Evolutionary conservation across 495 filamentous ascomycete genomes (phyloP), one percentile per base, ranked within the genome.

Genomic region (Aspergillus steynii): DNA sequence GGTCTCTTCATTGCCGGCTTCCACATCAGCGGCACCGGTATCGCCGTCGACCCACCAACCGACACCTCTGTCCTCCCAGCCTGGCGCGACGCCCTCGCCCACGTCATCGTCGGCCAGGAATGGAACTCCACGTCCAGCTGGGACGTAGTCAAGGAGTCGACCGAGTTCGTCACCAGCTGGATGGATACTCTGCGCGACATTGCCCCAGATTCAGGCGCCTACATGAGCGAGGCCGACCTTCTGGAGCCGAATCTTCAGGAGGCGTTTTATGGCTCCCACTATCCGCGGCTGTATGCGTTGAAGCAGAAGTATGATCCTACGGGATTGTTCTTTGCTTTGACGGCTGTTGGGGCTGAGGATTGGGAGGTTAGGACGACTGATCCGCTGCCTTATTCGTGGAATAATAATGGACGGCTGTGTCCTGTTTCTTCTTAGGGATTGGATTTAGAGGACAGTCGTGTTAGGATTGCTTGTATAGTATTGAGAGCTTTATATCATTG

Each of bases 191-290:
- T 83, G 79, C 79, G 83, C 28, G 72, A 74, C 25, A 68, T 78
- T 9, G 74, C 67, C 32, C 73, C 73, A 2, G 63, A 71, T 5
- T 62, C 73, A 0, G 73, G 72, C 25, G 72, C 71, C 0, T 76
- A 76, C 58, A 78, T 78, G 74, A 71, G 71, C 46, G 75, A 78
- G 64, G 68, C 65, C n/a, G 84, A 89, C 65, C 70, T 85, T 8
- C 75, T 83, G 47, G 86, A 90, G 68, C 86, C 86, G 0, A 69
- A 86, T 51, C 89, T 83, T 70, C 83, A 86, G 51, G 71, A 80
- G 61, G 81, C 83, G 0, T 91, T 87, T 69, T 91, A 82, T 47
- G 88, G 85, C 0, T 54, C 46, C 29, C 75, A 85, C 51, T 89
- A 89, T 64, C 67, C 64, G 1, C 69, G 76, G 7, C 68, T 88